phyloP scores from a whole-genome alignment of 345 rosid species.

The Fremontodendron californicum region DNA sequence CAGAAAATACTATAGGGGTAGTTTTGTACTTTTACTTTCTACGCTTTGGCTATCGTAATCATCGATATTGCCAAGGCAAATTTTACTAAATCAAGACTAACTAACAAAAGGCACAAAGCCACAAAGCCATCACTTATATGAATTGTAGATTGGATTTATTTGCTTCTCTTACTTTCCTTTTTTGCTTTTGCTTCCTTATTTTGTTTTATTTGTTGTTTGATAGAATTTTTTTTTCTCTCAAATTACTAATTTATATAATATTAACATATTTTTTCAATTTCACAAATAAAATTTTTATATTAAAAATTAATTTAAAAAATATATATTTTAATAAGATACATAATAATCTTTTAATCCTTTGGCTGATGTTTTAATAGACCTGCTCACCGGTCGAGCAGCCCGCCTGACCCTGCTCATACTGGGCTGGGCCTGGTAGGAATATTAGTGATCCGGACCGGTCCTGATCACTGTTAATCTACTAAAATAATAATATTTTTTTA shows the following conservation, averaged over 20 bases:
- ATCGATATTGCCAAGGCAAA: conserved; percentile 7
- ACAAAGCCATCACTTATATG: neutral
- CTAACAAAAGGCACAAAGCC: no score
- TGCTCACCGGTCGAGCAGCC: no score
- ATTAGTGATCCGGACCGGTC: no score
- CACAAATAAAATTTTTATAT: neutral
- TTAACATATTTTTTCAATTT: no score
- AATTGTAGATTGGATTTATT: neutral
- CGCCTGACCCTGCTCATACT: no score
- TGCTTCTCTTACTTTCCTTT: neutral
- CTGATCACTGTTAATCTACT: no score
- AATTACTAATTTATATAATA: neutral
- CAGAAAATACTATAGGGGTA: neutral
- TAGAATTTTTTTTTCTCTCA: neutral
- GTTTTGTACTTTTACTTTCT: neutral
- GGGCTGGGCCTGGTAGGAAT: no score
- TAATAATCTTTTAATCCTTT: no score
- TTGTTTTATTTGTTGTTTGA: neutral
- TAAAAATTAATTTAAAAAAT: no score
- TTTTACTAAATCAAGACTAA: neutral
- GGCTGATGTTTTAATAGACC: no score
- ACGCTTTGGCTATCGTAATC: conserved; percentile 11
- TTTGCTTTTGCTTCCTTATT: neutral
- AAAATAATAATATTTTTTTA: no score
- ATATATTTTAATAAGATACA: no score